Base-by-base conservation (phyloP, 2,329 filamentous ascomycete species). In the Diplodia intermedia region DNA sequence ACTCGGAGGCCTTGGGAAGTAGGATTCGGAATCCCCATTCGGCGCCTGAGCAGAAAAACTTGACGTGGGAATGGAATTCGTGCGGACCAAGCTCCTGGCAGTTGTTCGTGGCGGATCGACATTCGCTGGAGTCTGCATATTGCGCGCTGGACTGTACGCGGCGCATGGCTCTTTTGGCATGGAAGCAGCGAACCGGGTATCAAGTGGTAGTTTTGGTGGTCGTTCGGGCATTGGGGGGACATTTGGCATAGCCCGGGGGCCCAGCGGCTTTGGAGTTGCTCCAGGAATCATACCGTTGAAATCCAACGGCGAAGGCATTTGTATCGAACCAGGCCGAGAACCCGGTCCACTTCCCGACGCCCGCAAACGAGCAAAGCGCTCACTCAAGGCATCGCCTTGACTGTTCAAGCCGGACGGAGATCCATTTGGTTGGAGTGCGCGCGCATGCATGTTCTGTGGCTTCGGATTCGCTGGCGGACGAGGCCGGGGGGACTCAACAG, bases 101-200 rank as follows among this genome's bases (percentile, higher is more conserved):
- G 87, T 89, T 72, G 86, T 89, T 29, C 89, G 84, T 1, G 90
- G 90, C 2, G 89, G 84, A 50, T 89, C 85, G 9, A 90, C 86
- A 29, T 87, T 84, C 69, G 89, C 88, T 29, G 86, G 87, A 3
- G 89, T 88, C 4, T 90, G 83, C 67, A 88, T 90, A 33, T 91
- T 91, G 40, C 90, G 85, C 1, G 89, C 89, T n/a, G 91, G 91
- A 72, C 89, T 93, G 74, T 93, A 94, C 4, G 91, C 91, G 8
- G 91, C 90, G 73, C 89, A 90, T 1, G 91, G 91, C 55, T 90
- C 80, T 75, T 90, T 91, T 12, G 91, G 91, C 74, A 93, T 80
- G 18, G 82, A 83, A 12, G 86, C 83, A 8, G 86, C 76, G n/a
- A 84, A 70, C n/a, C 78, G 76, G 31, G 82, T 86, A 56, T 86